Percentiles rank a stretch among this genome's conserved stretches.
These are phyloP conservation scores for Dissophora globulifera DNA, from an alignment of 192 early-diverging fungal genomes.

Conservation along the genomic window DNA sequence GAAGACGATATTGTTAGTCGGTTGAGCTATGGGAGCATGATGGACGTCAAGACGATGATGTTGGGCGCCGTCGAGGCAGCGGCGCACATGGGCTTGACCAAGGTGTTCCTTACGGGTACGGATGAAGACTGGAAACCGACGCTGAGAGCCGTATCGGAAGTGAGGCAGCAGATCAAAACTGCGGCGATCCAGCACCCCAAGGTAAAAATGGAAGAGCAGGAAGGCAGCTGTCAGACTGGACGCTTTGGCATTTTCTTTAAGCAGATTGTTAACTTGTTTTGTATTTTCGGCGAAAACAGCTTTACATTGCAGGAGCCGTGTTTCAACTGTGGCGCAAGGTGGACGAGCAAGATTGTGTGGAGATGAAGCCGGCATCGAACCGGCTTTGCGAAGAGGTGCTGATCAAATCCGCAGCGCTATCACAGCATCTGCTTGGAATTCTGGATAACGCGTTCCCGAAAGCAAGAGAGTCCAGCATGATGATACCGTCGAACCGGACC, in stretches of 20 bases:
- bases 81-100: conserved; percentile 52
- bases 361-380: conserved; percentile 52
- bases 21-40: conserved; percentile 66
- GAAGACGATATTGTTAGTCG: conserved; percentile 67
- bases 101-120: conserved; percentile 57
- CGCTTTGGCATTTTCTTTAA: background rate
- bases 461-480: conserved; percentile 45
- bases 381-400: conserved; percentile 50
- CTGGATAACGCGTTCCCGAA: conserved; percentile 51
- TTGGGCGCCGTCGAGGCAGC: conserved; percentile 60
- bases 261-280: background rate
- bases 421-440: conserved; percentile 46
- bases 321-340: conserved; percentile 49
- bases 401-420: conserved; percentile 45
- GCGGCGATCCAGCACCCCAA: conserved; percentile 51
- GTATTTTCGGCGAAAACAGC: conserved; percentile 5
- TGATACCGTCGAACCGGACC: conserved; percentile 45
- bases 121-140: conserved; percentile 56
- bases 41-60: conserved; percentile 64
- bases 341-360: conserved; percentile 33
- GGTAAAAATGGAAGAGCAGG: conserved; percentile 21
- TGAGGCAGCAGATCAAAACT: conserved; percentile 39
- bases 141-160: conserved; percentile 53
- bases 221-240: no score
- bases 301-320: conserved; percentile 46